Evolutionary conservation across 768 basidiomycete species (phyloP).

Genomic region (Lyophyllum decastes): DNA sequence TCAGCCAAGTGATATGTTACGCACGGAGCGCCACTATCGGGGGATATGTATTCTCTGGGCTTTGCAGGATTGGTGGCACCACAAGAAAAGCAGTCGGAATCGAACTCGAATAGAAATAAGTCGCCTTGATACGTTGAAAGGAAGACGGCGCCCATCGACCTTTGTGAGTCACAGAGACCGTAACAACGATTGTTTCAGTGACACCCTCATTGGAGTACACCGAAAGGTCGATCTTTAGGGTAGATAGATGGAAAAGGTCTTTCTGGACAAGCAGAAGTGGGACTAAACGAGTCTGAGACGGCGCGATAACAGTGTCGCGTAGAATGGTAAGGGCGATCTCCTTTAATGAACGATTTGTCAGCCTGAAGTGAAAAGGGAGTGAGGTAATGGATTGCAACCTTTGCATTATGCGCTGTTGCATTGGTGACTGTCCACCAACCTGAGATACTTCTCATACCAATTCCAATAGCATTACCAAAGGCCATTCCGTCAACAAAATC

Average conservation of each 20-base stretch:
- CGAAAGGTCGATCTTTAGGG: conserved; percentile 39
- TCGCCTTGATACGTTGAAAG: conserved; percentile 46
- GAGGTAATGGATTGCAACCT: conserved; percentile 13
- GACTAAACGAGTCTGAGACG: conserved; percentile 63
- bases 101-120: conserved; percentile 57
- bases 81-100: conserved; percentile 60
- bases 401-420: conserved; percentile 16
- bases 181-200: conserved; percentile 29
- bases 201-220: conserved; percentile 28
- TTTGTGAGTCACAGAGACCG: conserved; percentile 48
- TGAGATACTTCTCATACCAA: conserved; percentile 56
- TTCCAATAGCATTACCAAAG: conserved; percentile 70
- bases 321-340: conserved; percentile 29
- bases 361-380: background rate
- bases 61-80: conserved; percentile 51
- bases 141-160: conserved; percentile 37
- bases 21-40: conserved; percentile 68
- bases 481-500: conserved; percentile 77
- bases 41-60: conserved; percentile 32
- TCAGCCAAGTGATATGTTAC: conserved; percentile 19
- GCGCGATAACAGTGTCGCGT: conserved; percentile 44
- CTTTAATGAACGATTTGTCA: conserved; percentile 9
- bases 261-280: conserved; percentile 52
- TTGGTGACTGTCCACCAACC: conserved; percentile 57
- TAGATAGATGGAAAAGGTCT: conserved; percentile 30